Percentiles rank a stretch among this genome's conserved stretches.
These are phyloP conservation scores for Eucalyptus pauciflora DNA, from an alignment of 345 rosid genomes.

Conservation along the genomic window DNA sequence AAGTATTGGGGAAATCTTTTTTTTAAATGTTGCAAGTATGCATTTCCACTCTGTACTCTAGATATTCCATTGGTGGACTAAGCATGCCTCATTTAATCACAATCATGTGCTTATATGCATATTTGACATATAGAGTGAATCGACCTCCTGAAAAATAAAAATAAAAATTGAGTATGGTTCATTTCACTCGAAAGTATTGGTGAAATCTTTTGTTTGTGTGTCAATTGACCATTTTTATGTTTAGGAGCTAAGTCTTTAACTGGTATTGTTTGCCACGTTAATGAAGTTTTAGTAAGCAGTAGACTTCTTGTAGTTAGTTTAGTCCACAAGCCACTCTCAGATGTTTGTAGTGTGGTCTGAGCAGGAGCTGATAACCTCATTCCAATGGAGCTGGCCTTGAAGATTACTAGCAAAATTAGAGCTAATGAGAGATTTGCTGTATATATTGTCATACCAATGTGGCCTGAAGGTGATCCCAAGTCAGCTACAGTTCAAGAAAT, in stretches of 20 bases:
- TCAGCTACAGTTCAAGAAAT: slow-evolving; percentile 83
- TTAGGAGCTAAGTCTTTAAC: background rate
- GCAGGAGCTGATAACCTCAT: slow-evolving; percentile 94
- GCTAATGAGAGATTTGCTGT: slow-evolving; percentile 86
- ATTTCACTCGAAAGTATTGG: background rate
- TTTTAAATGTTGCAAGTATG: no score
- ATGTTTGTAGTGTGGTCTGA: background rate
- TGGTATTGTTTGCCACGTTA: background rate
- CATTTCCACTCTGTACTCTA: no score
- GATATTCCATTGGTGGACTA: no score
- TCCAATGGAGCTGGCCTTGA: slow-evolving; percentile 95
- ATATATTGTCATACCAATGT: slow-evolving; percentile 76
- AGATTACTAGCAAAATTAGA: slow-evolving; percentile 82
- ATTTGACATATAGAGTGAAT: no score
- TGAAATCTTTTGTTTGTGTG: background rate
- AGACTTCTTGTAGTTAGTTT: background rate
- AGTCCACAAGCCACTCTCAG: background rate
- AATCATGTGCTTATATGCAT: no score
- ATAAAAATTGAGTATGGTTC: background rate
- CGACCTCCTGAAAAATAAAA: no score
- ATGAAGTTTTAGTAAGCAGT: background rate
- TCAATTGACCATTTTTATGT: background rate
- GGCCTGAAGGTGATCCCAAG: slow-evolving; percentile 99
- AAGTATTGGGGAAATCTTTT: background rate
- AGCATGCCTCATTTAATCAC: no score